phyloP scores from a whole-genome alignment of 2,329 filamentous ascomycete species.

The Neurospora crassa region DNA sequence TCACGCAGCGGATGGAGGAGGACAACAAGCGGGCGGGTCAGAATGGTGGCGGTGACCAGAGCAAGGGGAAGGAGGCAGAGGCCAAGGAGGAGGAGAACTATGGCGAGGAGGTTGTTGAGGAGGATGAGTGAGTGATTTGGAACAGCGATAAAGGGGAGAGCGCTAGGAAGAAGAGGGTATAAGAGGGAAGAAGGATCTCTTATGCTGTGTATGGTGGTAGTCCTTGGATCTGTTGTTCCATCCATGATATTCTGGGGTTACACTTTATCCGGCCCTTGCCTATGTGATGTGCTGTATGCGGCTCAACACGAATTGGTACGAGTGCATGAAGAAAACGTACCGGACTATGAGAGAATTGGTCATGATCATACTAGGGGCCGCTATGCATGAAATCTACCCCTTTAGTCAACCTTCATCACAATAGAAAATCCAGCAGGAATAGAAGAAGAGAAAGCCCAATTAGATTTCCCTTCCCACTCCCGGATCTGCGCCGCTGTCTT shows the following conservation, averaged over 20 bases:
- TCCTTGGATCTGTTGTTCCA: too few relatives aligned
- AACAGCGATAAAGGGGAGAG: not conserved
- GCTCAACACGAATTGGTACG: not conserved
- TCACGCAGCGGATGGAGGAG: conserved; percentile 66
- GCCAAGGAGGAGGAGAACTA: conserved; percentile 67
- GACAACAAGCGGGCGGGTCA: conserved; percentile 43
- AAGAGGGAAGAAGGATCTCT: too few relatives aligned
- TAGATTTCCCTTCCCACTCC: not conserved
- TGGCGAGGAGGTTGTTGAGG: conserved; percentile 71
- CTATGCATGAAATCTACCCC: not conserved
- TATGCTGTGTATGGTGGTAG: too few relatives aligned
- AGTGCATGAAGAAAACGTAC: not conserved
- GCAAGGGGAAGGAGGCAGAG: conserved; percentile 29
- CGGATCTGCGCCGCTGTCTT: not conserved
- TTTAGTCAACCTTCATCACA: not conserved
- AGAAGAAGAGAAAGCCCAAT: not conserved
- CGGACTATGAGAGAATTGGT: not conserved
- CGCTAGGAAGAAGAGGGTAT: too few relatives aligned
- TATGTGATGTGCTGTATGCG: not conserved
- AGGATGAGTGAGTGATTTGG: conserved; percentile 30
- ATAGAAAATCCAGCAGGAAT: not conserved
- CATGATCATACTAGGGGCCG: conserved; percentile 5
- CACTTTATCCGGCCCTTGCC: too few relatives aligned
- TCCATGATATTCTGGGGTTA: too few relatives aligned
- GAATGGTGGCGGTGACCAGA: not conserved